These are phyloP conservation scores for Biscogniauxia mediterranea DNA, from an alignment of 2,329 filamentous ascomycete genomes.

Conservation along the genomic window DNA sequence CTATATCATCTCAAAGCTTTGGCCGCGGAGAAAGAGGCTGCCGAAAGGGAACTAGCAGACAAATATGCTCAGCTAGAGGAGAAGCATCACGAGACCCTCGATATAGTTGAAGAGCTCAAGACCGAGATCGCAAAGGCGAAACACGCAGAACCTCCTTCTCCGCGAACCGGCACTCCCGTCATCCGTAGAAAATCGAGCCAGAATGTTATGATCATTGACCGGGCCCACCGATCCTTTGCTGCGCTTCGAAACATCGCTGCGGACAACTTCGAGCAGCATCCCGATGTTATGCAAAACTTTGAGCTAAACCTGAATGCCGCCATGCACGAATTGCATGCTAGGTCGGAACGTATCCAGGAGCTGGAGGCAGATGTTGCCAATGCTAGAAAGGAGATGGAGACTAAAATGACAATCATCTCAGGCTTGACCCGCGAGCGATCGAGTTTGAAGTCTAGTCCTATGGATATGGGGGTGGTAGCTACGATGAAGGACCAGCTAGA, in stretches of 20 bases:
- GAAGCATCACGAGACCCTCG: slow-evolving; percentile 77
- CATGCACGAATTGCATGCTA: slow-evolving; percentile 84
- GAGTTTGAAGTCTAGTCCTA: slow-evolving; percentile 77
- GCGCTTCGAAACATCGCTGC: slow-evolving; percentile 84
- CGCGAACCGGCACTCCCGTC: slow-evolving; percentile 66
- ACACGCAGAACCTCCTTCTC: slow-evolving; percentile 56
- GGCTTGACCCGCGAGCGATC: slow-evolving; percentile 90
- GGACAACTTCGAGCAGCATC: slow-evolving; percentile 79
- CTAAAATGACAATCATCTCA: slow-evolving; percentile 92
- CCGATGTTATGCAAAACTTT: slow-evolving; percentile 87
- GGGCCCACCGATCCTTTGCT: slow-evolving; percentile 86
- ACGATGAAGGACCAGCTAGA: slow-evolving; percentile 85
- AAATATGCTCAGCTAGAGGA: slow-evolving; percentile 82
- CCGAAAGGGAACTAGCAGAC: slow-evolving; percentile 68
- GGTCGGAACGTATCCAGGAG: slow-evolving; percentile 86
- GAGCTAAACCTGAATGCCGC: slow-evolving; percentile 88
- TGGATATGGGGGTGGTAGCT: slow-evolving; percentile 89
- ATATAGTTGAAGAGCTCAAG: slow-evolving; percentile 89
- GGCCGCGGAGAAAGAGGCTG: slow-evolving; percentile 73
- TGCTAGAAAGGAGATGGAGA: slow-evolving; percentile 93
- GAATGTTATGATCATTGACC: slow-evolving; percentile 81
- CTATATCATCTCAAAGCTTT: slow-evolving; percentile 68
- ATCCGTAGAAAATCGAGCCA: slow-evolving; percentile 93
- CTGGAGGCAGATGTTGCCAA: slow-evolving; percentile 81
- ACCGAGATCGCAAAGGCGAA: slow-evolving; percentile 79